These are phyloP conservation scores for Eucalyptus victrix DNA, from an alignment of 345 rosid species.

Conservation along the genomic window DNA sequence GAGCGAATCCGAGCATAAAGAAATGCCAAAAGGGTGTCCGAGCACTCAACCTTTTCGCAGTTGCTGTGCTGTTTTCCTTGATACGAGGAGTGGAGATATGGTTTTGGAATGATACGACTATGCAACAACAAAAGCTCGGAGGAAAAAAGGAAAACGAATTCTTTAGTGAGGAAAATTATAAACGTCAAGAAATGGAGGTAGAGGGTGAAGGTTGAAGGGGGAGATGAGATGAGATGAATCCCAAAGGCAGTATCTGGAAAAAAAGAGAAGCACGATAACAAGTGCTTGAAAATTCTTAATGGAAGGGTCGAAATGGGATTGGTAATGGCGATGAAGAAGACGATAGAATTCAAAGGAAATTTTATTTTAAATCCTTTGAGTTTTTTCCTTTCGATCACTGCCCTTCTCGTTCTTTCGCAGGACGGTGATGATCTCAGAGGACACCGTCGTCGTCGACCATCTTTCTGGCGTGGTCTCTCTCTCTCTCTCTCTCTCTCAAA, in stretches of 20 bases:
- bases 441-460: constrained; percentile 54
- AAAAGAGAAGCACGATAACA: background rate
- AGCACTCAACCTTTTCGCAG: background rate
- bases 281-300: background rate
- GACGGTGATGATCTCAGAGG: constrained; percentile 60
- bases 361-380: background rate
- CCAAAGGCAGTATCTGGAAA: background rate
- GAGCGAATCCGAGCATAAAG: constrained; percentile 1
- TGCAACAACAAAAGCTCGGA: background rate
- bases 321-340: background rate
- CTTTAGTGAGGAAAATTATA: background rate
- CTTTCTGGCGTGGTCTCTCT: background rate
- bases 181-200: background rate
- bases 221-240: background rate
- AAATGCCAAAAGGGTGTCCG: background rate
- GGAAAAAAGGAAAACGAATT: background rate
- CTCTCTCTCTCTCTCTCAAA: background rate
- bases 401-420: constrained; percentile 12
- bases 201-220: background rate
- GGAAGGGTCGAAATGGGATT: background rate
- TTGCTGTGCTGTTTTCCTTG: background rate
- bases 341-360: background rate
- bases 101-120: background rate
- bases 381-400: constrained; percentile 16
- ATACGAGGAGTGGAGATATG: background rate